Percentiles rank a stretch among this genome's conserved stretches.
Evolutionary conservation across 805 yeast genomes (phyloP).

Genomic region (Pichia deserticola): DNA sequence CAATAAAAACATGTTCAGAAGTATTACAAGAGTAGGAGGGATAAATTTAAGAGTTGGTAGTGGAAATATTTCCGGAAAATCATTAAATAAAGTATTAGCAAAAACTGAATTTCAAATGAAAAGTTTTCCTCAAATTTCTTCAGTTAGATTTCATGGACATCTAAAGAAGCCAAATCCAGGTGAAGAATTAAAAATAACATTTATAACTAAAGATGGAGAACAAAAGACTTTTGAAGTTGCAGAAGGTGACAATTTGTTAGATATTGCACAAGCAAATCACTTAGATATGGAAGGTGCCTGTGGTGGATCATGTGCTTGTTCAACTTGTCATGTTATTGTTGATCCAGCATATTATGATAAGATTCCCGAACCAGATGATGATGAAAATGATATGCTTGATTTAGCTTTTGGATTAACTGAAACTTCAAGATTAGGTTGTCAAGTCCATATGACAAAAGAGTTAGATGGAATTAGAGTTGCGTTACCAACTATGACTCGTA

Average conservation of each 20-base stretch:
- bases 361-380: slow-evolving; percentile 93
- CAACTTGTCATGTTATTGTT: slow-evolving; percentile 93
- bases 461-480: slow-evolving; percentile 93
- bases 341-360: slow-evolving; percentile 91
- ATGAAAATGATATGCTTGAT: slow-evolving; percentile 97
- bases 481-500: slow-evolving; percentile 94
- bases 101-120: neutral
- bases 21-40: too few species aligned
- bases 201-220: slow-evolving; percentile 84
- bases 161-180: slow-evolving; percentile 88
- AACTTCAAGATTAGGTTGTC: slow-evolving; percentile 94
- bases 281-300: slow-evolving; percentile 98
- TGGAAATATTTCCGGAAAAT: too few species aligned
- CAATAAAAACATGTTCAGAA: too few species aligned
- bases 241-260: slow-evolving; percentile 86
- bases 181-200: slow-evolving; percentile 81
- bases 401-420: slow-evolving; percentile 96
- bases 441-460: slow-evolving; percentile 80
- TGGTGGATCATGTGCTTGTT: slow-evolving; percentile 98
- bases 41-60: too few species aligned
- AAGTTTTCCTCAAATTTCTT: slow-evolving; percentile 14
- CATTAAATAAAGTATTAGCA: too few species aligned
- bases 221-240: slow-evolving; percentile 79
- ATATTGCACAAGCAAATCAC: slow-evolving; percentile 90
- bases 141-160: slow-evolving; percentile 60